Evolutionary conservation across 1,284 basidiomycete species (phyloP).

Genomic region (Trichosporon coremiiforme): DNA sequence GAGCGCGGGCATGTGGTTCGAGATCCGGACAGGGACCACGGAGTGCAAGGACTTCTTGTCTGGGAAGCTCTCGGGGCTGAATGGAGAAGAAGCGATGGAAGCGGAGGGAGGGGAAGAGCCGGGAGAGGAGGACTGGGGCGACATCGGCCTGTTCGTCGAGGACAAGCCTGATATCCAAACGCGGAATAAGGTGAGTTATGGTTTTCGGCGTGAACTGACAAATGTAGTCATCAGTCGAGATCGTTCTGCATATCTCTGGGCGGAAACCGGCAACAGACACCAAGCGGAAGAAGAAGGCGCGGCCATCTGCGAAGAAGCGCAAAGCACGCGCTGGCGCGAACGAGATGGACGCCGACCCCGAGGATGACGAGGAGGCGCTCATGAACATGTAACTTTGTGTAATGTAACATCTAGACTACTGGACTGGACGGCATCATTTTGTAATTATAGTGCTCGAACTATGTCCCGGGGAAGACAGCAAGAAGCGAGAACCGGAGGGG

Average conservation of each 20-base stretch:
- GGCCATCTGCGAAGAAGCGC: constrained; percentile 1
- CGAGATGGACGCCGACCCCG: constrained; percentile 8
- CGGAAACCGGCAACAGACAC: background rate
- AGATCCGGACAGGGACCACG: constrained; percentile 72
- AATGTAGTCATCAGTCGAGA: constrained; percentile 4
- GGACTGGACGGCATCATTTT: no score
- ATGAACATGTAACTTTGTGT: constrained; percentile 14
- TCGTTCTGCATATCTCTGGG: constrained; percentile 3
- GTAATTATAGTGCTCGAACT: no score
- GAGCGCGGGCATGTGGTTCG: constrained; percentile 65
- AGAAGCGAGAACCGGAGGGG: no score
- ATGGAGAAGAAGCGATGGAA: background rate
- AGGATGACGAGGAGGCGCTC: constrained; percentile 11
- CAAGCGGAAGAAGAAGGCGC: constrained; percentile 11
- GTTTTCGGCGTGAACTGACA: no score
- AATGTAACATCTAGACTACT: constrained; percentile 9
- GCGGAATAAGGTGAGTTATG: constrained; percentile 10
- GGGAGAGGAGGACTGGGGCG: constrained; percentile 5
- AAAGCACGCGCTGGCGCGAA: background rate
- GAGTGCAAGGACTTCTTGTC: constrained; percentile 74
- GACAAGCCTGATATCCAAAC: background rate
- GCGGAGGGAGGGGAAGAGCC: background rate
- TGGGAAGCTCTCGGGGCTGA: background rate
- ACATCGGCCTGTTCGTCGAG: background rate
- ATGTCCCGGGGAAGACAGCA: no score